Evolutionary conservation across 169 alveolate genomes (phyloP).

Genomic region (Perkinsus chesapeaki): DNA sequence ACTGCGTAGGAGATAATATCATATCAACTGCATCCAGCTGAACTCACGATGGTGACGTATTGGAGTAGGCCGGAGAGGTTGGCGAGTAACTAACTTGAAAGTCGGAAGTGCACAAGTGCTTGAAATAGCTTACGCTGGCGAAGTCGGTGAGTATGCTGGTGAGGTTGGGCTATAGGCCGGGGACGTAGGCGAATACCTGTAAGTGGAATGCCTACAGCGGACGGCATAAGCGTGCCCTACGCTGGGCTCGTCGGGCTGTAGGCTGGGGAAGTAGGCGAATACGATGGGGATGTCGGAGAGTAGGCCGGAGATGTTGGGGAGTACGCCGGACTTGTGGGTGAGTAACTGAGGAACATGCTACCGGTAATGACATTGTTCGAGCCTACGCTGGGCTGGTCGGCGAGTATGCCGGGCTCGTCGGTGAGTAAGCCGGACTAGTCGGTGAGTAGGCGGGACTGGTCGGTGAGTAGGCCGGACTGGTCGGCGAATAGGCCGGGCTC

Average conservation of each 20-base stretch:
- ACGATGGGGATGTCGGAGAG: background rate
- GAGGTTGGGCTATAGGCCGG: slow-evolving; percentile 65
- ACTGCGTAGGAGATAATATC: slow-evolving; percentile 18
- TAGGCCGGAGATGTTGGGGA: slow-evolving; percentile 52
- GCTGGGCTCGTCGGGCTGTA: slow-evolving; percentile 12
- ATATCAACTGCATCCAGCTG: slow-evolving; percentile 27
- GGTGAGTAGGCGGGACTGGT: slow-evolving; percentile 35
- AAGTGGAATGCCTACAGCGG: background rate
- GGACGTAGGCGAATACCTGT: slow-evolving; percentile 36
- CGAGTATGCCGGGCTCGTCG: slow-evolving; percentile 8
- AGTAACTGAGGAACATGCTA: slow-evolving; percentile 47
- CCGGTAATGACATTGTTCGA: slow-evolving; percentile 29
- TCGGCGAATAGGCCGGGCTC: slow-evolving; percentile 32
- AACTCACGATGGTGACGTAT: slow-evolving; percentile 34
- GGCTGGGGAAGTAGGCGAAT: slow-evolving; percentile 44
- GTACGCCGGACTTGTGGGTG: slow-evolving; percentile 71
- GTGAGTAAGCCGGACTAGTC: slow-evolving; percentile 24
- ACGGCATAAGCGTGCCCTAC: background rate
- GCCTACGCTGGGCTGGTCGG: background rate
- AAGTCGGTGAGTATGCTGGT: slow-evolving; percentile 81
- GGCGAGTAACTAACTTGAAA: slow-evolving; percentile 56
- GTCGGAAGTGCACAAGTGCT: slow-evolving; percentile 25
- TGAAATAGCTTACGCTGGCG: slow-evolving; percentile 41
- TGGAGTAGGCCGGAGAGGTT: slow-evolving; percentile 62
- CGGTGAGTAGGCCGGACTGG: slow-evolving; percentile 65